Percentiles rank a stretch among this genome's conserved stretches.
Conservation (phyloP, 495 filamentous ascomycete genomes). For the Aspergillus biplanus region DNA sequence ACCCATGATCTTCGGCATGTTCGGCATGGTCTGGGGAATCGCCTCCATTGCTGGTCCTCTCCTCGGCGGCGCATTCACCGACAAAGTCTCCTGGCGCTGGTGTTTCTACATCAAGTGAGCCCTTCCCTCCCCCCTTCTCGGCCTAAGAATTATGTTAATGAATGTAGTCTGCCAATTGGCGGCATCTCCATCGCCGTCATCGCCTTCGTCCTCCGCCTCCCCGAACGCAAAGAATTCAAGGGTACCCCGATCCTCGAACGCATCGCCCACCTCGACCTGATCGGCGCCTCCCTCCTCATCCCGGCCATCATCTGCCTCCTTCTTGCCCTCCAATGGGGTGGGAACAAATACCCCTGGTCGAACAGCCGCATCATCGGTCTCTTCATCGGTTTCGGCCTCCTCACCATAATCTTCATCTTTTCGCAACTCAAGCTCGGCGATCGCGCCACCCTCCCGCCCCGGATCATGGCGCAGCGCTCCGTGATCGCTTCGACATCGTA, state of each 20-base stretch:
- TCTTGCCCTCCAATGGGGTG: slow-evolving; percentile 50
- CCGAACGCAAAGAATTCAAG: slow-evolving; percentile 23
- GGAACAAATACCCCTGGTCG: slow-evolving; percentile 40
- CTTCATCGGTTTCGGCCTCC: slow-evolving; percentile 38
- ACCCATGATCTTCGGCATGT: slow-evolving; percentile 68
- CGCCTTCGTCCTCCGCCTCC: slow-evolving; percentile 52
- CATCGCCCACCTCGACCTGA: slow-evolving; percentile 36
- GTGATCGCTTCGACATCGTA: slow-evolving; percentile 6
- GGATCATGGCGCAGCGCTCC: slow-evolving; percentile 25
- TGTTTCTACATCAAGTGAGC: slow-evolving; percentile 75
- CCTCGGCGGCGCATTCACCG: slow-evolving; percentile 60
- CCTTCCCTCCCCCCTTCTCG: not conserved
- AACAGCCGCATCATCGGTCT: slow-evolving; percentile 38
- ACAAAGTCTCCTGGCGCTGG: slow-evolving; percentile 75
- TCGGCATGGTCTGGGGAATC: slow-evolving; percentile 73
- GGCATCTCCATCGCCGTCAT: slow-evolving; percentile 58
- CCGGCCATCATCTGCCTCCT: slow-evolving; percentile 43
- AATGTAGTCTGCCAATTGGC: slow-evolving; percentile 58
- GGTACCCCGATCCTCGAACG: slow-evolving; percentile 26
- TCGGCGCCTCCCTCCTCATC: slow-evolving; percentile 42
- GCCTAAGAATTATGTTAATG: not conserved
- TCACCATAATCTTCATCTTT: slow-evolving; percentile 12
- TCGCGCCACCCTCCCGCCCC: slow-evolving; percentile 19
- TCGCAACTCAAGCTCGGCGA: slow-evolving; percentile 17
- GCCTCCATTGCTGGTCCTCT: slow-evolving; percentile 70